Evolutionary conservation across 23 red algal genomes (phyloP), one percentile per base, ranked within the genome.

Genomic region (Porphyridium purpureum): DNA sequence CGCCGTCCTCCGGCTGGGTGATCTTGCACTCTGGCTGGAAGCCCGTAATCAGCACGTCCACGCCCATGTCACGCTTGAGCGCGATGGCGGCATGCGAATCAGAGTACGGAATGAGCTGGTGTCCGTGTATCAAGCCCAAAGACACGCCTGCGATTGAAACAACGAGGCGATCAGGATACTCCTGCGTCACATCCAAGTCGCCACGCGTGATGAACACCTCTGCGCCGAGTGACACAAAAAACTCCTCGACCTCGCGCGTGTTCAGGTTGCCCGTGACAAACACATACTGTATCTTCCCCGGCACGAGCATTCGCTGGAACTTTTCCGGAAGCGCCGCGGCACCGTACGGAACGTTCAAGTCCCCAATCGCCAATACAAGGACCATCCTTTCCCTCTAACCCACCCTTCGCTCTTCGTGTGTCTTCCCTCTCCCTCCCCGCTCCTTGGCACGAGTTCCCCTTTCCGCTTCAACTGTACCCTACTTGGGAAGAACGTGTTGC

Each of bases 251-350:
- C 29, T 79, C 73, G 20, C 41, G 5, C 32, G 48, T 55, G 33
- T 36, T 59, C 23, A 79, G 60, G 34, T 79, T 79, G 17, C 73
- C 73, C 21, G 73, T 79, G 60, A 60, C 66, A 4, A 79, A 47
- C 9, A 79, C 52, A 51, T 56, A 66, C 50, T 79, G 73, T 20
- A 79, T 79, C 53, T 79, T 79, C 6, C 73, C 73, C 0, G 73
- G 58, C 5, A 63, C 15, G 2, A 79, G 60, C 21, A 79, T 32
- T 7, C 60, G 52, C 59, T 50, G 63, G 31, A 79, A 79, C 7
- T 62, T 31, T 60, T 64, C 44, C 0, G 73, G 54, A 14, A 79
- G 15, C 3, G 30, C 56, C 15, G 73, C 60, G 14, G 73, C 66
- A 30, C 73, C 28, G 27, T 79, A 53, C 0, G 73, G 73, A 20